Evolutionary conservation across 2,329 filamentous ascomycete genomes (phyloP).

Genomic region (Colletotrichum orchidophilum): DNA sequence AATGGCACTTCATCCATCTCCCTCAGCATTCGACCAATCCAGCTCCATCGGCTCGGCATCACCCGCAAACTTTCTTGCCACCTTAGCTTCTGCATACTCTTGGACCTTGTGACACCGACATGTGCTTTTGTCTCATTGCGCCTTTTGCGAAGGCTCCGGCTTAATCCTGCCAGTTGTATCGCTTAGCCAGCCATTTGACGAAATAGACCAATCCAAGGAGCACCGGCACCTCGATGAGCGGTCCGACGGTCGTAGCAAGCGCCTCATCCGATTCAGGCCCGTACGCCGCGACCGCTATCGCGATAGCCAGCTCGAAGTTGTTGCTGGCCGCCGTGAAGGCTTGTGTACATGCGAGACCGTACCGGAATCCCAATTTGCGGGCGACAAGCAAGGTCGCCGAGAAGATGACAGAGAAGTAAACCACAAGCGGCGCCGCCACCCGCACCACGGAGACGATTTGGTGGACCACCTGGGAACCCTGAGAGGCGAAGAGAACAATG

Average conservation of each 20-base stretch:
- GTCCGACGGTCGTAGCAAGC: conserved; percentile 83
- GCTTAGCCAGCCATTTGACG: conserved; percentile 66
- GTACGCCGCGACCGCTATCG: conserved; percentile 84
- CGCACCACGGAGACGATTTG: conserved; percentile 86
- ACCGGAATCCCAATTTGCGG: conserved; percentile 76
- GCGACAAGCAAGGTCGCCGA: conserved; percentile 71
- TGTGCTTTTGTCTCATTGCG: conserved; percentile 5
- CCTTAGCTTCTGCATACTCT: conserved; percentile 5
- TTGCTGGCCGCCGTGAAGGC: conserved; percentile 92
- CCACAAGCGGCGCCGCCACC: conserved; percentile 81
- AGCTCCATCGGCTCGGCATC: neutral
- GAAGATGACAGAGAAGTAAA: conserved; percentile 85
- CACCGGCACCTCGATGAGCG: conserved; percentile 87
- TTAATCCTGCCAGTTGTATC: conserved; percentile 62
- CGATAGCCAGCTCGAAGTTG: conserved; percentile 93
- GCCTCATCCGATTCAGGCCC: conserved; percentile 83
- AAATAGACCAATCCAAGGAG: conserved; percentile 81
- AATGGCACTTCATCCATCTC: neutral
- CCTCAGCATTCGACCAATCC: too few relatives aligned
- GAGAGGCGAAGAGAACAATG: conserved; percentile 83
- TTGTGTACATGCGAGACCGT: conserved; percentile 76
- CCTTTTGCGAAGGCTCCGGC: neutral
- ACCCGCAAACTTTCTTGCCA: conserved; percentile 12
- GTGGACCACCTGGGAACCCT: conserved; percentile 79
- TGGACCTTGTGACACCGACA: conserved; percentile 17